Percentiles rank a stretch among this genome's conserved stretches.
Conservation (phyloP, 164 flowering plant genomes). For the Nelumbo lutea region DNA sequence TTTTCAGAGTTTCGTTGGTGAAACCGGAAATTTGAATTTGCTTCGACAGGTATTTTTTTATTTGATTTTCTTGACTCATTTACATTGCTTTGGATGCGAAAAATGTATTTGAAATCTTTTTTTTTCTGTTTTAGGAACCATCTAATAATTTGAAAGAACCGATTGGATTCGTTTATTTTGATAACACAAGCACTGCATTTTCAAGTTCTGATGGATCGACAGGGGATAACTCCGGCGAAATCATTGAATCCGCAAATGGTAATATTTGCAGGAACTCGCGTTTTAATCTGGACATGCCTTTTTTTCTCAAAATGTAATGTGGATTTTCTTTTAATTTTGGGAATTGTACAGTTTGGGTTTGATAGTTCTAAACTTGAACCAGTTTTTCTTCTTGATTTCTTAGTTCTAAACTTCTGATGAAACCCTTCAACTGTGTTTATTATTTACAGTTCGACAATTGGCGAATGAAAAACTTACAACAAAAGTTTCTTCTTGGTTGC, state of each 20-base stretch:
- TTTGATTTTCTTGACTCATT: background rate
- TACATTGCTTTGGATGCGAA: background rate
- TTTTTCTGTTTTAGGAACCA: conserved; percentile 38
- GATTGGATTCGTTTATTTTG: conserved; percentile 39
- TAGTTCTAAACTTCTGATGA: too few species aligned
- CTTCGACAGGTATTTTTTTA: conserved; percentile 59
- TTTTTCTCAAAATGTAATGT: background rate
- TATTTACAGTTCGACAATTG: too few species aligned
- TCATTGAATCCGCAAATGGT: conserved; percentile 27
- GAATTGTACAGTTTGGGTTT: background rate
- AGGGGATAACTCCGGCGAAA: conserved; percentile 5
- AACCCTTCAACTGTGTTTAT: too few species aligned
- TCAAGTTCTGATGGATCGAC: conserved; percentile 3
- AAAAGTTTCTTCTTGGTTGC: background rate
- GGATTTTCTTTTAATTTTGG: background rate
- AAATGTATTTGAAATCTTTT: background rate
- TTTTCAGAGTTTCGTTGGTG: conserved; percentile 32
- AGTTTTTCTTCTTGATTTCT: too few species aligned
- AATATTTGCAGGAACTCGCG: background rate
- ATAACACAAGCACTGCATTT: conserved; percentile 15
- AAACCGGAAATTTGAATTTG: conserved; percentile 41
- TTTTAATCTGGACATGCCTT: background rate
- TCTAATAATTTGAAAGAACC: conserved; percentile 48
- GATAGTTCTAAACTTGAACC: background rate
- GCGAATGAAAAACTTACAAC: background rate